Evolutionary conservation across 1,139 yeast species (phyloP).

Genomic region (Protomyces arabidopsidicola): DNA sequence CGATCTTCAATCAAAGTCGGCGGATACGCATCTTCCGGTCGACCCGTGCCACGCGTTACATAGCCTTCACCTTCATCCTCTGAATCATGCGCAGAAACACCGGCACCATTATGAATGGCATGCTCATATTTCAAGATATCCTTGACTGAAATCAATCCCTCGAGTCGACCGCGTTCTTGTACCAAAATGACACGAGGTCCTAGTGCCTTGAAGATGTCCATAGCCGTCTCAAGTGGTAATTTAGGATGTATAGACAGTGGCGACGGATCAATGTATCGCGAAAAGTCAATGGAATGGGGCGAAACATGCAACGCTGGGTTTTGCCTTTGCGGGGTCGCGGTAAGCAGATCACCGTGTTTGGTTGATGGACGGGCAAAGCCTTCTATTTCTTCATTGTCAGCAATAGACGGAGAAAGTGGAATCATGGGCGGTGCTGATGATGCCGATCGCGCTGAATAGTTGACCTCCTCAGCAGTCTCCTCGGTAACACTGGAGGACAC

Average conservation of each 20-base stretch:
- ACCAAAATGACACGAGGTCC: slow-evolving; percentile 77
- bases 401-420: slow-evolving; percentile 1
- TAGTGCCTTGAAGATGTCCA: slow-evolving; percentile 66
- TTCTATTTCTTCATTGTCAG: not conserved
- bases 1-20: not conserved
- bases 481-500: not conserved
- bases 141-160: slow-evolving; percentile 63
- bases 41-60: not conserved
- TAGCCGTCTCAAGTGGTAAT: slow-evolving; percentile 57
- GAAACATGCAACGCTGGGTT: not conserved
- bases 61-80: not conserved
- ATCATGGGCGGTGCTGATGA: not conserved
- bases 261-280: slow-evolving; percentile 50
- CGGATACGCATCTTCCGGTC: not conserved
- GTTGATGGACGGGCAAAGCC: not conserved
- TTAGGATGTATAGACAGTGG: slow-evolving; percentile 58
- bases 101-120: not conserved
- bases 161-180: slow-evolving; percentile 50
- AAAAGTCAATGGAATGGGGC: slow-evolving; percentile 41
- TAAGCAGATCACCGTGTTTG: not conserved
- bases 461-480: not conserved
- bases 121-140: slow-evolving; percentile 53
- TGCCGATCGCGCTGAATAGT: not conserved
- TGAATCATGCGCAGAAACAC: not conserved
- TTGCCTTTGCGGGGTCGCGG: not conserved